phyloP scores from a whole-genome alignment of 169 alveolate genomes.

The Pseudocohnilembus persalinus region DNA sequence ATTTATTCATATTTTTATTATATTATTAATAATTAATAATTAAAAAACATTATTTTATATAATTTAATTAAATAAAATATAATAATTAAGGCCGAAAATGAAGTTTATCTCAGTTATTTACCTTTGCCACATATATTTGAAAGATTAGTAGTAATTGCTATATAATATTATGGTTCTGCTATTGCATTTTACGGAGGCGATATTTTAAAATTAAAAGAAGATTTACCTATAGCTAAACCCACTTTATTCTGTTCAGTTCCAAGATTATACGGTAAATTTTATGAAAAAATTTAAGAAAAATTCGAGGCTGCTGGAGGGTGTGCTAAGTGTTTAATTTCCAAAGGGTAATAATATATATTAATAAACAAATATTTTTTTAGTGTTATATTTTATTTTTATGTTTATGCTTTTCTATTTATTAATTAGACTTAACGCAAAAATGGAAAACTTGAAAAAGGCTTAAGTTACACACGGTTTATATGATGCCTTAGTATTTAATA shows the following conservation, averaged over 20 bases:
- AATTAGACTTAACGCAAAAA: not conserved
- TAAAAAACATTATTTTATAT: too few species aligned
- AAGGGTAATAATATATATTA: not conserved
- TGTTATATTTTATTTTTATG: too few species aligned
- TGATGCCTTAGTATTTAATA: conserved; percentile 41
- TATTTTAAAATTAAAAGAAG: conserved; percentile 37
- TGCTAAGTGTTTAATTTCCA: conserved; percentile 9
- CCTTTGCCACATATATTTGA: conserved; percentile 72
- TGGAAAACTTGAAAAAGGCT: not conserved
- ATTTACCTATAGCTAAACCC: conserved; percentile 42
- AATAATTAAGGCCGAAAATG: conserved; percentile 61
- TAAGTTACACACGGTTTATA: not conserved
- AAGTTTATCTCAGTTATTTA: conserved; percentile 56
- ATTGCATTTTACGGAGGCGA: conserved; percentile 29
- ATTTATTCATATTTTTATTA: too few species aligned
- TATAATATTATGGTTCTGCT: conserved; percentile 40
- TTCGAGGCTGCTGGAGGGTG: conserved; percentile 11
- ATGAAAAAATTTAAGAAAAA: conserved; percentile 32
- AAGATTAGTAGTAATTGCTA: conserved; percentile 22
- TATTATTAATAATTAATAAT: too few species aligned
- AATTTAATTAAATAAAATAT: too few species aligned
- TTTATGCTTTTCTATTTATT: too few species aligned
- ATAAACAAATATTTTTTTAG: too few species aligned
- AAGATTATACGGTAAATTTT: conserved; percentile 44
- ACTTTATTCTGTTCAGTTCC: conserved; percentile 54